A percentile compares a stretch with the other conserved stretches of the same genome.
Evolutionary conservation across 257 asterid genomes (phyloP).

Genomic region (Leptodermis oblonga): DNA sequence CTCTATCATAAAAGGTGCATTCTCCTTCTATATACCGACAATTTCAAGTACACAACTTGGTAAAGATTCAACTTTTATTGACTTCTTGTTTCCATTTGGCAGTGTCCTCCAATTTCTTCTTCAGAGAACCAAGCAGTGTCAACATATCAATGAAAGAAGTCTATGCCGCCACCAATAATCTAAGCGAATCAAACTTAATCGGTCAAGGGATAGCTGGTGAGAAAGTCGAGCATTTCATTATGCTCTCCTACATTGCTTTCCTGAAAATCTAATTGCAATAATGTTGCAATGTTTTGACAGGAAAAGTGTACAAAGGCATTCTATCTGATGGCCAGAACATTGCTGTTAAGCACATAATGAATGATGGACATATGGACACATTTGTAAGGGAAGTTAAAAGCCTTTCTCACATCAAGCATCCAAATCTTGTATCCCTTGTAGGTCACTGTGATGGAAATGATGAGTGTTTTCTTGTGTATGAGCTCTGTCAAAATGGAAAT

Average conservation of each 20-base stretch:
- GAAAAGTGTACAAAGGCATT: conserved; percentile 69
- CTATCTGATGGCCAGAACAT: conserved; percentile 41
- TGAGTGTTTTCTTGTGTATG: conserved; percentile 74
- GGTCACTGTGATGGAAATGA: conserved; percentile 72
- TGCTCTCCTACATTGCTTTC: too few species aligned
- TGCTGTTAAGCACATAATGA: conserved; percentile 73
- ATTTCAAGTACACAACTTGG: background rate
- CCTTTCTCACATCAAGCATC: conserved; percentile 68
- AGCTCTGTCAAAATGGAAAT: conserved; percentile 74
- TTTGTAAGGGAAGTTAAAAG: conserved; percentile 78
- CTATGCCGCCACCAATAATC: conserved; percentile 49
- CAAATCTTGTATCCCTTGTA: conserved; percentile 61
- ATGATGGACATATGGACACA: conserved; percentile 77
- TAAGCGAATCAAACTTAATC: conserved; percentile 59
- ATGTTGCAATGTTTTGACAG: conserved; percentile 28
- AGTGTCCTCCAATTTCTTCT: conserved; percentile 24
- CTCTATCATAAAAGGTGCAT: conserved; percentile 29
- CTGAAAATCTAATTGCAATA: conserved; percentile 4
- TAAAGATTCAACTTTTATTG: background rate
- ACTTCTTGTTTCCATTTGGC: conserved; percentile 16
- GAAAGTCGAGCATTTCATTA: background rate
- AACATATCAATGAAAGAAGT: conserved; percentile 47
- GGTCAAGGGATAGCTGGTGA: conserved; percentile 86
- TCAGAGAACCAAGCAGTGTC: conserved; percentile 32
- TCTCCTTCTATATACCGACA: background rate